phyloP scores from a whole-genome alignment of 2,329 filamentous ascomycete species.

The Xylaria sp. region DNA sequence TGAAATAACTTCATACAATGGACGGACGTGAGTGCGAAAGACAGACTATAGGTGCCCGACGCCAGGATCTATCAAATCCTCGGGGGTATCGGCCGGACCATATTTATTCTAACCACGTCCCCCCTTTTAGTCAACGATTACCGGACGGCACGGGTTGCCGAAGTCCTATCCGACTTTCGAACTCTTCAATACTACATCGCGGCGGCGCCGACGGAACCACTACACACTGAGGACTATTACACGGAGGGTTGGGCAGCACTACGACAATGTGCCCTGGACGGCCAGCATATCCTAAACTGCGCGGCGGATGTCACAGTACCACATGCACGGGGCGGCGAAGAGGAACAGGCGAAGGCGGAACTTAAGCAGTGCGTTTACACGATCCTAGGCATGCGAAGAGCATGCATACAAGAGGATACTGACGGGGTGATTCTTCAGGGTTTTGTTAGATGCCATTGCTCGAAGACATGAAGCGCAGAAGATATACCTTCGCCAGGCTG shows the following conservation, averaged over 20 bases:
- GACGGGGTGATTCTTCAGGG: conserved; percentile 51
- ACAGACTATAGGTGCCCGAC: conserved; percentile 6
- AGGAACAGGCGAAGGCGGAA: conserved; percentile 70
- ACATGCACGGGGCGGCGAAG: conserved; percentile 60
- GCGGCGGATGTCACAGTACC: conserved; percentile 71
- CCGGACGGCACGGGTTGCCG: conserved; percentile 68
- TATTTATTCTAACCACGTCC: conserved; percentile 36
- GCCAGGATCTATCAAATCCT: neutral
- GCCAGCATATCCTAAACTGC: conserved; percentile 72
- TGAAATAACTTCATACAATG: conserved; percentile 41
- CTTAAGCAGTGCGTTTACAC: conserved; percentile 65
- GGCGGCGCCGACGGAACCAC: conserved; percentile 64
- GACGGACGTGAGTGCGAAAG: conserved; percentile 48
- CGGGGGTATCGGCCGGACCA: neutral
- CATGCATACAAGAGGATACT: conserved; percentile 24
- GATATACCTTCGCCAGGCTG: conserved; percentile 70
- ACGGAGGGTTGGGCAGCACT: conserved; percentile 71
- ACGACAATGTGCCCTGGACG: conserved; percentile 70
- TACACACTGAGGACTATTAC: conserved; percentile 67
- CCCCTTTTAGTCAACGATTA: conserved; percentile 65
- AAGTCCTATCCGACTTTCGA: conserved; percentile 70
- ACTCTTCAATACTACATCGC: conserved; percentile 71
- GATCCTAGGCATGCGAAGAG: neutral
- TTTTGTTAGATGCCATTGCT: conserved; percentile 68
- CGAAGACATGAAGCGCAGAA: conserved; percentile 72